Percentiles rank a stretch among this genome's conserved stretches.
Conservation (phyloP, 768 basidiomycete species). For the Multifurca ochricompacta region DNA sequence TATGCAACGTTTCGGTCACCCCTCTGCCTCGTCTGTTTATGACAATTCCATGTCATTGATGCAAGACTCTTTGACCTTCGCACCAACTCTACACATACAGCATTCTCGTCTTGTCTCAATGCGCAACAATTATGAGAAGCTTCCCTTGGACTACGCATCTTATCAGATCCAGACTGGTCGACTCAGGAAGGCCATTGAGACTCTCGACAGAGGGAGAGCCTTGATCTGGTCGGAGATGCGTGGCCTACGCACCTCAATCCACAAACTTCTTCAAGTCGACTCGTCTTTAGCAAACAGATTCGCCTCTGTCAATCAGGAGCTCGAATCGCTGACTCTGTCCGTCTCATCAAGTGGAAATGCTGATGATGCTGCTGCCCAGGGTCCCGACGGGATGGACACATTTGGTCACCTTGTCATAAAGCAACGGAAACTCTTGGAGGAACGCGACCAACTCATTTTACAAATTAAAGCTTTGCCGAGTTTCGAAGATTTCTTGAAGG, state of each 20-base stretch:
- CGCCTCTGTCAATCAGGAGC: neutral
- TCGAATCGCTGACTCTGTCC: neutral
- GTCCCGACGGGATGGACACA: neutral
- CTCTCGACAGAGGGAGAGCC: neutral
- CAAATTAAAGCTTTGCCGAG: neutral
- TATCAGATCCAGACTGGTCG: neutral
- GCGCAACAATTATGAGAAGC: neutral
- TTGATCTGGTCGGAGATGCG: conserved; percentile 7
- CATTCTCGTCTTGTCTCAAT: neutral
- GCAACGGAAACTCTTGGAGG: neutral
- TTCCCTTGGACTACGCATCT: neutral
- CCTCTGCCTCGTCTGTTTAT: neutral
- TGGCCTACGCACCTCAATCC: neutral
- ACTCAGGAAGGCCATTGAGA: neutral
- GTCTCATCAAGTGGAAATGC: neutral
- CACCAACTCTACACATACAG: conserved; percentile 1
- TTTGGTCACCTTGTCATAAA: neutral
- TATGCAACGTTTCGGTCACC: neutral
- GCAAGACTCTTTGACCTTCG: neutral
- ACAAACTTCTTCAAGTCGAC: neutral
- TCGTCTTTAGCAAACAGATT: neutral
- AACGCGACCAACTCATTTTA: neutral
- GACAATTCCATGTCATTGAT: neutral
- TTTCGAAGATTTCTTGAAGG: neutral
- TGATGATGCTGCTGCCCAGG: neutral